Evolutionary conservation across 345 rosid genomes (phyloP).

Genomic region (Mangifera indica): DNA sequence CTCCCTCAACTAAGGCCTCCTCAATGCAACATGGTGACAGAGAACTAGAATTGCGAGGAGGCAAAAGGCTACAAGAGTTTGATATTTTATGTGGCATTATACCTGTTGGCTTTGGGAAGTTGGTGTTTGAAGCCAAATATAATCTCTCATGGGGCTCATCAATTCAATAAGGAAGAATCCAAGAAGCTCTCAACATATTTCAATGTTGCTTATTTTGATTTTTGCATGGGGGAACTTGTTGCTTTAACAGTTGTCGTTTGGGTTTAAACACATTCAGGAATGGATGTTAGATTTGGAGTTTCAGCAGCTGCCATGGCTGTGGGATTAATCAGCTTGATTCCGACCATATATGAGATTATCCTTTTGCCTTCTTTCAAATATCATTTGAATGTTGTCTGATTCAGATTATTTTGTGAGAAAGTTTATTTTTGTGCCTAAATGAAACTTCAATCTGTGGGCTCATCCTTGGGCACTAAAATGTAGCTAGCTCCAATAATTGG

Average conservation of each 20-base stretch:
- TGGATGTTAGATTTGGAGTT: conserved; percentile 91
- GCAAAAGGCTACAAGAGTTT: conserved; percentile 65
- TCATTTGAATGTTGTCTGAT: conserved; percentile 1
- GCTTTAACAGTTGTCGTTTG: conserved; percentile 86
- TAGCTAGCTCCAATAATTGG: no score
- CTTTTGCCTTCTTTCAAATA: conserved; percentile 3
- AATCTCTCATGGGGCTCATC: conserved; percentile 90
- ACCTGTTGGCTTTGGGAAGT: conserved; percentile 90
- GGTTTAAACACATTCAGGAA: conserved; percentile 93
- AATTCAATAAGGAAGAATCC: conserved; percentile 56
- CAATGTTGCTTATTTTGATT: conserved; percentile 86
- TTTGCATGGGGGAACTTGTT: conserved; percentile 75
- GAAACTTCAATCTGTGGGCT: background rate
- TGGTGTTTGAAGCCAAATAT: conserved; percentile 97
- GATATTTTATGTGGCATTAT: conserved; percentile 69
- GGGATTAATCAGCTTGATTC: conserved; percentile 61
- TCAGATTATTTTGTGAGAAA: background rate
- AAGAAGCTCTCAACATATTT: conserved; percentile 81
- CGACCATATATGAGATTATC: conserved; percentile 15
- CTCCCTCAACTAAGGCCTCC: conserved; percentile 85
- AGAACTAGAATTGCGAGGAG: conserved; percentile 43
- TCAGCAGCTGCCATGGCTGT: conserved; percentile 86
- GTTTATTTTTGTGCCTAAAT: background rate
- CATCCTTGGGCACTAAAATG: no score
- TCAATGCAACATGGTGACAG: conserved; percentile 46